A percentile compares a stretch with the other conserved stretches of the same genome.
Conservation (phyloP, 805 yeast species). For the Cyberlindnera euphorbiiphila region DNA sequence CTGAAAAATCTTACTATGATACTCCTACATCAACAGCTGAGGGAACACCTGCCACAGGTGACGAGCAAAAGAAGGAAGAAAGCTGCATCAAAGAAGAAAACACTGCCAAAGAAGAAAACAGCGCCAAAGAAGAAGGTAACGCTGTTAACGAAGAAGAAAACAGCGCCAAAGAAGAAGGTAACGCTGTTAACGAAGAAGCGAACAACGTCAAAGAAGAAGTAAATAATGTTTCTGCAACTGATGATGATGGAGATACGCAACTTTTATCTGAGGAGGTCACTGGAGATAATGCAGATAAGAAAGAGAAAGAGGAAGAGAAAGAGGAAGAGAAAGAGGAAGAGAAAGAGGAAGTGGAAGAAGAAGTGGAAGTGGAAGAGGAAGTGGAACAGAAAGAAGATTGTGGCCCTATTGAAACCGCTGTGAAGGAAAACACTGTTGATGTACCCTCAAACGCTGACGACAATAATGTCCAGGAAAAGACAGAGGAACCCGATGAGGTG, state of each 20-base stretch:
- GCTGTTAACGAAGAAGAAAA: background rate
- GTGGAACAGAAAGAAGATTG: background rate
- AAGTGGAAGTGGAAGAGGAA: background rate
- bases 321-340: too few species aligned
- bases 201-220: background rate
- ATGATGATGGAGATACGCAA: slow-evolving; percentile 1
- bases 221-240: background rate
- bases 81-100: slow-evolving; percentile 6
- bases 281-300: background rate
- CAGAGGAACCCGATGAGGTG: background rate
- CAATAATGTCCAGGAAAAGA: too few species aligned
- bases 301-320: background rate
- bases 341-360: background rate
- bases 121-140: background rate
- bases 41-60: background rate
- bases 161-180: background rate
- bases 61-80: slow-evolving; percentile 6
- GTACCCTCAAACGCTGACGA: too few species aligned
- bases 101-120: slow-evolving; percentile 5
- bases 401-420: background rate
- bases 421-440: too few species aligned
- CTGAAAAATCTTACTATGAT: slow-evolving; percentile 9
- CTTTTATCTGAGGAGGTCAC: background rate
- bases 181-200: background rate
- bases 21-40: background rate